These are phyloP conservation scores for Cutaneotrichosporon sp. DNA, from an alignment of 1,284 basidiomycete genomes.

Conservation along the genomic window DNA sequence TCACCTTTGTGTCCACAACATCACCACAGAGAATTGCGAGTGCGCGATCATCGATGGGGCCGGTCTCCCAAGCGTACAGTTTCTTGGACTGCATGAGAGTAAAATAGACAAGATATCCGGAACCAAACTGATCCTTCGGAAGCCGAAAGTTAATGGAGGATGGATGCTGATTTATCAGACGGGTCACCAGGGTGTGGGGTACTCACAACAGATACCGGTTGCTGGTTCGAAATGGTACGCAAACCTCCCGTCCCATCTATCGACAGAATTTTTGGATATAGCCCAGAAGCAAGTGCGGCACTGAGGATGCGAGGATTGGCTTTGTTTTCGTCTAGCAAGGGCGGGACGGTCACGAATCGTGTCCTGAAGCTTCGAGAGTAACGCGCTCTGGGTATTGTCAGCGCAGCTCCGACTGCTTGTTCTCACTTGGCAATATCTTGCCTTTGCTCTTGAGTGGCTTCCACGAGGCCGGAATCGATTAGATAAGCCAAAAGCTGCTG, in stretches of 20 bases:
- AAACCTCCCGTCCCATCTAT: constrained; percentile 62
- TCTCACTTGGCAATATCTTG: constrained; percentile 66
- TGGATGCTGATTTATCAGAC: constrained; percentile 92
- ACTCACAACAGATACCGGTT: constrained; percentile 54
- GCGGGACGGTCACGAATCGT: constrained; percentile 71
- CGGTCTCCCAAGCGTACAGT: constrained; percentile 95
- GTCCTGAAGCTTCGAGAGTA: constrained; percentile 64
- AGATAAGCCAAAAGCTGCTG: constrained; percentile 85
- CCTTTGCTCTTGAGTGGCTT: constrained; percentile 61
- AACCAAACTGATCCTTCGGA: constrained; percentile 64
- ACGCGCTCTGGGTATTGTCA: constrained; percentile 56
- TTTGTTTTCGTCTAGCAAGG: constrained; percentile 67
- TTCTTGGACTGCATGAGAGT: constrained; percentile 63
- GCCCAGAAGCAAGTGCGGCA: constrained; percentile 76
- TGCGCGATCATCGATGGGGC: constrained; percentile 78
- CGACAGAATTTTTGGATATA: constrained; percentile 81
- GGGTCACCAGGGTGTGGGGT: background rate
- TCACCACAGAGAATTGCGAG: constrained; percentile 87
- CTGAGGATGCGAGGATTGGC: constrained; percentile 61
- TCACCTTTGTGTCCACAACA: constrained; percentile 72
- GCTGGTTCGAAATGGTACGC: constrained; percentile 83
- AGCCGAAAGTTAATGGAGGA: constrained; percentile 79
- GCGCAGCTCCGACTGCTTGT: background rate
- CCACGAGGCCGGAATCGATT: constrained; percentile 81
- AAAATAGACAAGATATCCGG: constrained; percentile 76